Base-by-base conservation (phyloP, 352 stramenopile genomes). In the Pythium folliculosum region DNA sequence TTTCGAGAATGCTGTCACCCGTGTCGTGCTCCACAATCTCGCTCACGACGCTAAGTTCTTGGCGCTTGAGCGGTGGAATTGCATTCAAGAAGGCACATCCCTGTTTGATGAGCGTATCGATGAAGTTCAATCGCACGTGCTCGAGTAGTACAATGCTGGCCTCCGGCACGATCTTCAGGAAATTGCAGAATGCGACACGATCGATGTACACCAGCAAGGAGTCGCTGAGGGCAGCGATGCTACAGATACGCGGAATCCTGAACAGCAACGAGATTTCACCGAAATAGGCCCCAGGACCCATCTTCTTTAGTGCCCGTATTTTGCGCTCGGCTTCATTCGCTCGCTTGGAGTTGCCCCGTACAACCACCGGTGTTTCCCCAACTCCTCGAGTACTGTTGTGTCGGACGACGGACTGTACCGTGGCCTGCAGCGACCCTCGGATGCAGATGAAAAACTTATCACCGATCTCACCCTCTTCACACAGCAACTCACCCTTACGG, bases 401-500 rank as follows among this genome's bases (percentile, higher is more conserved):
- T 7, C 44, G 21, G 22, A 30, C 12, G 16, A 54, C 38, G 12
- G 63, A 38, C 49, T 84, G 69, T 5, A 86, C 66, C 0, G 79
- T 84, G 0, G 80, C 81, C 44, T 89, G 75, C 6, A 90, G 61
- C 16, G 67, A 69, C 0, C 83, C 83, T 47, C 79, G 77, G 45
- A 92, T 83, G 56, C 81, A 92, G 49, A 92, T 83, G 71, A 86
- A 92, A 60, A 92, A 92, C 3, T 72, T 63, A 37, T 92, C 78
- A 22, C 80, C 83, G 30, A 84, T 69, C 60, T 90, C 83, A 2
- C 77, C 80, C 71, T 89, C 81, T 13, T 77, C 57, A 22, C 80
- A 91, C 0, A 92, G 63, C 35, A 76, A 62, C 21, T 90, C 68
- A 1, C 77, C 83, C 48, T 76, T 75, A 2, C 59, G 70, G n/a